phyloP scores from a whole-genome alignment of 2,329 filamentous ascomycete species.

The Colletotrichum sp. region DNA sequence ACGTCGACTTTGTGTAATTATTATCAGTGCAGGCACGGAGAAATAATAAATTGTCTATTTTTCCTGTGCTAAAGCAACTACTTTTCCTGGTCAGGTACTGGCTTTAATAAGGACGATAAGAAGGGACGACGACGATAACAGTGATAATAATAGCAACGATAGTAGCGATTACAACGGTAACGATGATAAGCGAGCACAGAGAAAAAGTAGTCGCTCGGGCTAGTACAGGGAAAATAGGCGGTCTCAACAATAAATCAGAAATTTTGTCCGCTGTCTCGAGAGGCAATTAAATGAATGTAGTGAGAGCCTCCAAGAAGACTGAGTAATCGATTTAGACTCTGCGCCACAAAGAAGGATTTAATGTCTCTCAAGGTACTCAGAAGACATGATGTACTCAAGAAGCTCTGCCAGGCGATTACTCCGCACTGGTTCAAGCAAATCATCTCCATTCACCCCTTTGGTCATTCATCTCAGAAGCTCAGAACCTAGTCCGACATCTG shows the following conservation, averaged over 20 bases:
- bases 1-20: not conserved
- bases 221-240: too few species aligned
- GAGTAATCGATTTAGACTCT: not conserved
- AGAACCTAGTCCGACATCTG: not conserved
- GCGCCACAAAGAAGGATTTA: not conserved
- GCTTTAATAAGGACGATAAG: not conserved
- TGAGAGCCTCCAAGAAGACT: not conserved
- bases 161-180: not conserved
- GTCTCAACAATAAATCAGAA: not conserved
- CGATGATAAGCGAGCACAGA: fast-evolving
- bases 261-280: fast-evolving
- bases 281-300: not conserved
- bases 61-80: not conserved
- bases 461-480: not conserved
- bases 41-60: fast-evolving
- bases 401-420: not conserved
- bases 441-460: not conserved
- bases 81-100: not conserved
- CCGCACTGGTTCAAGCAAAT: not conserved
- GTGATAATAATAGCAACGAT: not conserved
- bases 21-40: not conserved
- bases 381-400: not conserved
- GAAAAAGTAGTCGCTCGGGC: not conserved
- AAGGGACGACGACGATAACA: not conserved
- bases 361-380: not conserved